Evolutionary conservation across 2,329 filamentous ascomycete genomes (phyloP).

Genomic region (Colletotrichum sp.): DNA sequence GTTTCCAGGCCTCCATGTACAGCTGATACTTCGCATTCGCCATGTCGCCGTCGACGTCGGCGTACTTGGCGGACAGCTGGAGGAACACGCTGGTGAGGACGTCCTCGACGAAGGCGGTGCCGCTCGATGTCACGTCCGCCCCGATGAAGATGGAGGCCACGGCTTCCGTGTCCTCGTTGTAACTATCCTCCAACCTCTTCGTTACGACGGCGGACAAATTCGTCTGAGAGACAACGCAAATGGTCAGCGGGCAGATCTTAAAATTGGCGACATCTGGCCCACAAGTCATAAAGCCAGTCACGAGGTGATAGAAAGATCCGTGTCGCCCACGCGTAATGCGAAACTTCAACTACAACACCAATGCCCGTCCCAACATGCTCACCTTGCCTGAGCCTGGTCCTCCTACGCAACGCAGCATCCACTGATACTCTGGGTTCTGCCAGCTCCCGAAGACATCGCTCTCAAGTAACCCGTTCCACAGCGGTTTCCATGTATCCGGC

Average conservation of each 20-base stretch:
- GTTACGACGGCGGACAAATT: background rate
- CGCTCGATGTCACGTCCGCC: background rate
- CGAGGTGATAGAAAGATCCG: background rate
- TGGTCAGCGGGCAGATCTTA: background rate
- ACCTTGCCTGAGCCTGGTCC: constrained; percentile 10
- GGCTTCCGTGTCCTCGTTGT: background rate
- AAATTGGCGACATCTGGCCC: background rate
- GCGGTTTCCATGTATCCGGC: background rate
- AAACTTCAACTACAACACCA: background rate
- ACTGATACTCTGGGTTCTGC: background rate
- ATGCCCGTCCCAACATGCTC: background rate
- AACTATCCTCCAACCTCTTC: background rate
- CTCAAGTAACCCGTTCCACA: background rate
- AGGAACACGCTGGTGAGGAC: background rate
- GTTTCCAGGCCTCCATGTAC: background rate
- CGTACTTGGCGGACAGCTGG: background rate
- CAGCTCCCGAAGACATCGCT: background rate
- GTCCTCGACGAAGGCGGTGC: background rate
- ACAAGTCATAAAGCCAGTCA: background rate
- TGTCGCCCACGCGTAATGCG: background rate
- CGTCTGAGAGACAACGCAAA: background rate
- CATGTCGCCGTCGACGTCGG: background rate
- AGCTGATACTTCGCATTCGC: background rate
- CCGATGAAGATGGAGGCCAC: background rate
- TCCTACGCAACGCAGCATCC: background rate